Base-by-base conservation (phyloP, 345 rosid species). In the Cardiospermum halicacabum region DNA sequence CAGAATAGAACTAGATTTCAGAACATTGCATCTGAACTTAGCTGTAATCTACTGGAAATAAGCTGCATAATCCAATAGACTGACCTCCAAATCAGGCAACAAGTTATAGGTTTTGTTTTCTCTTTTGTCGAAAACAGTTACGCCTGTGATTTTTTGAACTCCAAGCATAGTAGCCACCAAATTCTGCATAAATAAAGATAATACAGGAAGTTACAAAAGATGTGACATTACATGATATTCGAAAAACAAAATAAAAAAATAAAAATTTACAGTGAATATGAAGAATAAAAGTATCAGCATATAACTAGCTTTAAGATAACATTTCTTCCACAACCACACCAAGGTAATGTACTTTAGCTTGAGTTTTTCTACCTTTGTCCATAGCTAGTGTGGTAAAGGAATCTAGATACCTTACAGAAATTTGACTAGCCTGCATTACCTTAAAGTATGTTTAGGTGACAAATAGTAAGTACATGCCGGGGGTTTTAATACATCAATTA, bases 61-160 rank as follows among this genome's bases (percentile, higher is more conserved):
- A 28, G 30, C 25, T 37, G 28, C 54, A 28, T 54, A 53, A 42
- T 21, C 18, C 3, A 42, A 40, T 40, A 40, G 40, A 70, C 96
- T 59, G 60, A 89, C 97, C 97, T 91, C 99, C 72, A 86, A 66
- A 75, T 94, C 97, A 16, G 85, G 84, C 79, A 89, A 65, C 24
- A 87, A 86, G 54, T 85, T 87, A 64, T 79, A 83, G 15, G 79
- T 78, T 75, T 64, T 87, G 64, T 80, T 82, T 78, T 87, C 96
- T 58, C 75, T 67, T 61, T 78, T 81, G 81, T 91, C 89, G 3
- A 80, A 84, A 74, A 91, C 82, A 22, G 84, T 83, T 70, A 94
- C 81, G 58, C 96, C 96, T 13, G 81, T 67, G 32, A 94, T 87
- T 67, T 68, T 87, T 71, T 94, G 97, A 66, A 89, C 88, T 66